Conservation (phyloP, 192 early-diverging fungal genomes). For the Coemansia sp. region DNA sequence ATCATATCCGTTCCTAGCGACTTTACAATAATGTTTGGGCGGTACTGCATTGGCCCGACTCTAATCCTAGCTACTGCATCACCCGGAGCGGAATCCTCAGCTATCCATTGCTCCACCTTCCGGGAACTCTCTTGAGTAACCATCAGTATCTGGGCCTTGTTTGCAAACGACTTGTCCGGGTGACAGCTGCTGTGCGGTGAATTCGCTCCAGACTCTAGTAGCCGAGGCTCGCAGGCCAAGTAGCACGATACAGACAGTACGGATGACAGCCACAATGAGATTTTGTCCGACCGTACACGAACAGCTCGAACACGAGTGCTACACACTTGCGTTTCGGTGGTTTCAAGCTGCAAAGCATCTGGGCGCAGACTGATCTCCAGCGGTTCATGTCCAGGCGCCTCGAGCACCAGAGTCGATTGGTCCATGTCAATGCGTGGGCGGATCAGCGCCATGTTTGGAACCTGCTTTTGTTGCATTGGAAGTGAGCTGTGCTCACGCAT, state of each 20-base stretch:
- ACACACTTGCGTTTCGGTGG: slow-evolving; percentile 29
- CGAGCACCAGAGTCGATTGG: slow-evolving; percentile 48
- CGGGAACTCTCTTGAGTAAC: slow-evolving; percentile 61
- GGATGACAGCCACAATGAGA: slow-evolving; percentile 53
- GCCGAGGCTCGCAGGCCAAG: slow-evolving; percentile 47
- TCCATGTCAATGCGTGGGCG: slow-evolving; percentile 50
- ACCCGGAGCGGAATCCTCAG: slow-evolving; percentile 19
- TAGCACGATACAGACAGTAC: slow-evolving; percentile 53
- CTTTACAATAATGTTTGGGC: slow-evolving; percentile 69
- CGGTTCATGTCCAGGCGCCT: slow-evolving; percentile 33
- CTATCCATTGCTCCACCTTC: slow-evolving; percentile 57
- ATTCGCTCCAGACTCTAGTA: slow-evolving; percentile 3
- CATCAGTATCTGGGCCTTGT: slow-evolving; percentile 71
- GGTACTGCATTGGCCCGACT: slow-evolving; percentile 56
- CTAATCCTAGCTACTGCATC: not conserved
- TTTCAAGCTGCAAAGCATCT: slow-evolving; percentile 24
- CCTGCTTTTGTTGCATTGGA: slow-evolving; percentile 70
- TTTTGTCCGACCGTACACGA: slow-evolving; percentile 23
- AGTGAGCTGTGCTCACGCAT: slow-evolving; percentile 41
- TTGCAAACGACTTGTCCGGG: slow-evolving; percentile 60
- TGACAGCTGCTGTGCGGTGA: not conserved
- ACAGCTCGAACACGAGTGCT: slow-evolving; percentile 20
- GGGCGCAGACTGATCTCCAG: slow-evolving; percentile 36
- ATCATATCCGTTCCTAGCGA: slow-evolving; percentile 27
- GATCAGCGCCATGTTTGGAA: slow-evolving; percentile 65